phyloP scores from a whole-genome alignment of 2,329 filamentous ascomycete species.

The Dothideomycetes sp. region DNA sequence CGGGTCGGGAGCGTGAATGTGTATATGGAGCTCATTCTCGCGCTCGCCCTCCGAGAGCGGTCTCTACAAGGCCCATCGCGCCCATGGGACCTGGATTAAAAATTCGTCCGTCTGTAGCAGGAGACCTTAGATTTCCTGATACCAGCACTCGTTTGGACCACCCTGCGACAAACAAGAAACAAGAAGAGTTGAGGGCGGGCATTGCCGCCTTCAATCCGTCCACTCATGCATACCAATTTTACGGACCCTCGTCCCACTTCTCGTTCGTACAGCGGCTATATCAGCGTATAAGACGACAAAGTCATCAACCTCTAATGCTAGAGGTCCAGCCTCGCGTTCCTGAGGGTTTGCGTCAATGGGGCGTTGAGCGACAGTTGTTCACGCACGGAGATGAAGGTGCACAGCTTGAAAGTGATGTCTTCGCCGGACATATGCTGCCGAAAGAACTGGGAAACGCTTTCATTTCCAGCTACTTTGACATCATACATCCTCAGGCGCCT shows the following conservation, averaged over 20 bases:
- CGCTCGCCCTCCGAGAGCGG: no score
- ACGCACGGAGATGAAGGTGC: conserved; percentile 2
- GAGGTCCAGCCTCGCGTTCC: not conserved
- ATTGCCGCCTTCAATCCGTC: conserved; percentile 4
- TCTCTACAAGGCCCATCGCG: not conserved
- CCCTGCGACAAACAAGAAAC: conserved; percentile 4
- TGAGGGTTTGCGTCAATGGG: conserved; percentile 6
- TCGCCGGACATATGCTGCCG: conserved; percentile 1
- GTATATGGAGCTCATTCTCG: not conserved
- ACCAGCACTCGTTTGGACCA: not conserved
- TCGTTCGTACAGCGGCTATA: conserved; percentile 6
- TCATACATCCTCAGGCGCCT: conserved; percentile 5
- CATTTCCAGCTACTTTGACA: conserved; percentile 4
- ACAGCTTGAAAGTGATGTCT: not conserved
- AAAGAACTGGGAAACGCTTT: conserved; percentile 7
- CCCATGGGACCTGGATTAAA: not conserved
- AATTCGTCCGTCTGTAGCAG: not conserved
- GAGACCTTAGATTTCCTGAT: not conserved
- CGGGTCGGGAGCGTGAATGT: conserved; percentile 1
- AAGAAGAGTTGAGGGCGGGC: conserved; percentile 6
- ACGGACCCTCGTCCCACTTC: conserved; percentile 6
- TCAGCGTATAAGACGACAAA: conserved; percentile 3
- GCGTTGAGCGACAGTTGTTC: conserved; percentile 7
- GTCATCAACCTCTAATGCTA: conserved; percentile 1
- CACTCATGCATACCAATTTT: conserved; percentile 7